Conservation (phyloP, 768 basidiomycete genomes). For the Myochromella boudieri region DNA sequence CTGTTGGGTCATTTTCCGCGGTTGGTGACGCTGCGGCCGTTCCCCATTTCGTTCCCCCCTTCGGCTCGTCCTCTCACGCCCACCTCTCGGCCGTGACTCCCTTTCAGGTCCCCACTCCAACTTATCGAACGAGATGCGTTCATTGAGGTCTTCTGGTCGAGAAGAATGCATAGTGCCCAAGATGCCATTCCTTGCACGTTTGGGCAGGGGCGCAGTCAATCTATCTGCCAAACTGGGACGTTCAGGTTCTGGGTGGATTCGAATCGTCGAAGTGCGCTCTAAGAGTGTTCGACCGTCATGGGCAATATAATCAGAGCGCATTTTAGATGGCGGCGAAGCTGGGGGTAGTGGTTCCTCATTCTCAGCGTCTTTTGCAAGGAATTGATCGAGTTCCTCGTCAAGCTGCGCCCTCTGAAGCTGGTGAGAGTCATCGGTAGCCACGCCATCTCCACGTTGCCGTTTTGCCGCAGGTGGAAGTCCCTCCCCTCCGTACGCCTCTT, state of each 20-base stretch:
- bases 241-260: constrained; percentile 31
- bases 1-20: constrained; percentile 61
- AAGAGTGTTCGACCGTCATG: constrained; percentile 51
- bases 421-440: constrained; percentile 25
- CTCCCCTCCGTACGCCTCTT: constrained; percentile 39
- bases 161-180: constrained; percentile 22
- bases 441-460: constrained; percentile 35
- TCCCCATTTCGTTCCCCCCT: constrained; percentile 27
- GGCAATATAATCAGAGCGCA: constrained; percentile 65
- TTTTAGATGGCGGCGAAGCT: constrained; percentile 58
- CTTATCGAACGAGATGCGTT: constrained; percentile 19
- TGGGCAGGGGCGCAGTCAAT: constrained; percentile 44
- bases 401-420: constrained; percentile 40
- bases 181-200: constrained; percentile 32
- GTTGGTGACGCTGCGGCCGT: constrained; percentile 36
- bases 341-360: constrained; percentile 22
- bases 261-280: constrained; percentile 52
- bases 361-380: constrained; percentile 47
- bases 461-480: constrained; percentile 30
- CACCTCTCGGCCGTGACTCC: constrained; percentile 14
- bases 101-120: constrained; percentile 14
- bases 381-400: constrained; percentile 70
- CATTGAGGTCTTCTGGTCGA: constrained; percentile 17
- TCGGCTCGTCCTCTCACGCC: constrained; percentile 9
- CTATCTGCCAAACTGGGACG: constrained; percentile 40